Evolutionary conservation across 2,329 filamentous ascomycete genomes (phyloP).

Genomic region (Tolypocladium pustulatum): DNA sequence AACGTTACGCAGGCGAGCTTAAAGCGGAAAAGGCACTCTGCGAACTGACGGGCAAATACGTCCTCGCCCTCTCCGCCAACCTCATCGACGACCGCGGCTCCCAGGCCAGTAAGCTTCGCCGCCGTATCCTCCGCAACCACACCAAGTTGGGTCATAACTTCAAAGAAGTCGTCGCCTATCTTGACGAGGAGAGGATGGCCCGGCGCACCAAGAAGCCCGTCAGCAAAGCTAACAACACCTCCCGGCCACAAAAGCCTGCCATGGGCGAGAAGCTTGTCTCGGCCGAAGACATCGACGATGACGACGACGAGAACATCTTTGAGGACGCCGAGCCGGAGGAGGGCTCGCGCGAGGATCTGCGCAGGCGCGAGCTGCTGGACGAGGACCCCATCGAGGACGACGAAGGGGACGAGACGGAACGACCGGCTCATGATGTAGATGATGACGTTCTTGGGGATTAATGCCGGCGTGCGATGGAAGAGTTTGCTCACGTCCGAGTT

Average conservation of each 20-base stretch:
- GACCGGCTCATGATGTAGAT: conserved; percentile 26
- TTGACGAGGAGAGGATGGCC: conserved; percentile 58
- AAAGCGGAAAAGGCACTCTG: conserved; percentile 79
- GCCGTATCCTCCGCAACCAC: conserved; percentile 69
- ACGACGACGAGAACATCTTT: conserved; percentile 30
- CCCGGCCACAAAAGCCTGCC: conserved; percentile 20
- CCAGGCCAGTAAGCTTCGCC: conserved; percentile 52
- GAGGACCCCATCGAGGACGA: conserved; percentile 31
- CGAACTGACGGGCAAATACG: conserved; percentile 73
- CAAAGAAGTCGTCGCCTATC: conserved; percentile 69
- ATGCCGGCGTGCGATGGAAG: neutral
- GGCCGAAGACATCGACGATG: conserved; percentile 29
- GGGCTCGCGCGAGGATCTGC: conserved; percentile 47
- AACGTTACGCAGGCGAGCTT: conserved; percentile 55
- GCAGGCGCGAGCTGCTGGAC: conserved; percentile 42
- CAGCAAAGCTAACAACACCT: conserved; percentile 13
- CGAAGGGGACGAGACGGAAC: conserved; percentile 18
- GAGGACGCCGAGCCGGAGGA: conserved; percentile 44
- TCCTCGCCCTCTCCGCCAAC: conserved; percentile 66
- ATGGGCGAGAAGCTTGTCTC: conserved; percentile 34
- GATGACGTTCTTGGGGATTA: conserved; percentile 37
- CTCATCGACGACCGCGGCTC: conserved; percentile 58
- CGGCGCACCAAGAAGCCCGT: conserved; percentile 29
- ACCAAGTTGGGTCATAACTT: conserved; percentile 74
- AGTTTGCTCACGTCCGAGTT: neutral